Conservation (phyloP, 2,329 filamentous ascomycete species). For the Fusarium pininemorale region DNA sequence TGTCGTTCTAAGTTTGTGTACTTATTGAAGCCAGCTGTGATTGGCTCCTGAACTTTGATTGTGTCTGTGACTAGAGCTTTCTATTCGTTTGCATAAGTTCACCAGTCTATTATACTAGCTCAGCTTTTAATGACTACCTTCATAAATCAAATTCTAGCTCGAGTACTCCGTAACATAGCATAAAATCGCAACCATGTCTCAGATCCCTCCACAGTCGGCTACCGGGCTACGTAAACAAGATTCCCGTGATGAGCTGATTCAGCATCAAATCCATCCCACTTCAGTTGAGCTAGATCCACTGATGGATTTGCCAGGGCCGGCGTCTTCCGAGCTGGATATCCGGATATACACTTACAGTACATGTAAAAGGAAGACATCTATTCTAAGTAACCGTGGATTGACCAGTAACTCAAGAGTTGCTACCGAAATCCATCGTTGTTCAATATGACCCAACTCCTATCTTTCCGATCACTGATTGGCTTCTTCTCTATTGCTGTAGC, state of each 20-base stretch:
- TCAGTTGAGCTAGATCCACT: slow-evolving; percentile 29
- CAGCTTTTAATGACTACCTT: not conserved
- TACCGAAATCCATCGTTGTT: not conserved
- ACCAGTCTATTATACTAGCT: not conserved
- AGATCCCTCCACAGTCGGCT: not conserved
- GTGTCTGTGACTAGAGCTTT: not conserved
- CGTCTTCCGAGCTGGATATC: slow-evolving; percentile 34
- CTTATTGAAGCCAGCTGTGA: not conserved
- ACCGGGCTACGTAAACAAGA: not conserved
- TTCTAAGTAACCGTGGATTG: not conserved
- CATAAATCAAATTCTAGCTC: not conserved
- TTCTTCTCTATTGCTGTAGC: slow-evolving; percentile 35
- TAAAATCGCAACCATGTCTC: not conserved
- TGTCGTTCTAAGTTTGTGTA: not conserved
- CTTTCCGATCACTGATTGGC: slow-evolving; percentile 34
- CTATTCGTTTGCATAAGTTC: not conserved
- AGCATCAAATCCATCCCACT: slow-evolving; percentile 21
- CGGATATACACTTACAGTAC: slow-evolving; percentile 34
- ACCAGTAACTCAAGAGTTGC: not conserved
- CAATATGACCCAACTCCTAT: slow-evolving; percentile 36
- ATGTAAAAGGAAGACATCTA: slow-evolving; percentile 7
- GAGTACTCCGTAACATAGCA: not conserved
- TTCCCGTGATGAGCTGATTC: slow-evolving; percentile 26
- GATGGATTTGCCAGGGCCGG: slow-evolving; percentile 1
- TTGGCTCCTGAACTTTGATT: not conserved